Evolutionary conservation across 805 yeast genomes (phyloP), one percentile per base, ranked within the genome.

Genomic region (Cyberlindnera galapagoensis): DNA sequence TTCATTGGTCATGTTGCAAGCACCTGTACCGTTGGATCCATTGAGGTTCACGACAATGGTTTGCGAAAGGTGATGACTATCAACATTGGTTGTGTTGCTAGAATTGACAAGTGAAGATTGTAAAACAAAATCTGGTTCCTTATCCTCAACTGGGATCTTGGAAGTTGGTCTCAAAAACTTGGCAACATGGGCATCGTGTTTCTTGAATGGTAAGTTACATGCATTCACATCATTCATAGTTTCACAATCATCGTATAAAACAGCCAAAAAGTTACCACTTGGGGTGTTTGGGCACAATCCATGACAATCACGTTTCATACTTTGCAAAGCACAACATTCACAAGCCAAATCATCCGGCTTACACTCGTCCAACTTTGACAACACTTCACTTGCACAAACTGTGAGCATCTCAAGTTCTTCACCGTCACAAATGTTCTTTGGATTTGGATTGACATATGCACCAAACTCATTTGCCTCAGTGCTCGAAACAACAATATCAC

Each of bases 301-400:
- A 46, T 64, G 67, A 44, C 76, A 70, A 24, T 58, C 60, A 28
- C 54, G 54, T 23, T 61, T 57, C 54, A 71, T 60, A 32, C 65
- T 61, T 47, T 71, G 76, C 21, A 71, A 55, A 8, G 76, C 75
- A 50, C 76, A 69, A 40, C 77, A 71, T 40, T 69, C 75, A 50
- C 76, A 71, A 2, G 74, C 74, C 40, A 68, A 53, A 51, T 71
- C 76, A 44, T 67, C 67, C 5, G 74, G 65, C 41, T 67, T 65
- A 44, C 77, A 71, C 34, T 60, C 68, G 42, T 69, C 72, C 38
- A 71, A 55, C 39, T 56, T 65, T 19, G 56, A 44, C 25, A 70
- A 52, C 10, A 71, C 66, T 34, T 65, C 70, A 43, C 62, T 65
- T 21, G 72, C 67, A 47, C 76, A 71, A 13, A 42, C 39, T 3